phyloP scores from a whole-genome alignment of 1,139 yeast species.

The Hyphopichia buzzinii region DNA sequence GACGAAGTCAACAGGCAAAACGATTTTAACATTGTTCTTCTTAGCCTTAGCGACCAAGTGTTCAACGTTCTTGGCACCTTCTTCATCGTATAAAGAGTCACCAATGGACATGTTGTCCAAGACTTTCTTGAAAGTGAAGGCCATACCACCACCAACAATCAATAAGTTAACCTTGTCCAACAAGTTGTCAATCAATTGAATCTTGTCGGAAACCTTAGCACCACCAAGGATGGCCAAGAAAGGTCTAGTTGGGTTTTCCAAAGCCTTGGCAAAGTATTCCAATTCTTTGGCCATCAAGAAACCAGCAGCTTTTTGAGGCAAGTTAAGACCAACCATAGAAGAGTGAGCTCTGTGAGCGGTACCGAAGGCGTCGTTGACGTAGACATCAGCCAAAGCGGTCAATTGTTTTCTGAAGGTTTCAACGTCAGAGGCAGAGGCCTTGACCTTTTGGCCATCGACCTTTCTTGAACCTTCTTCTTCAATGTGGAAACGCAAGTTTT shows the following conservation, averaged over 20 bases:
- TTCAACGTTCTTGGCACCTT: constrained; percentile 91
- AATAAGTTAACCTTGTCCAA: constrained; percentile 89
- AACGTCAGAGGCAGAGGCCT: constrained; percentile 83
- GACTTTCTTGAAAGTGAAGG: constrained; percentile 95
- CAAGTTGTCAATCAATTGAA: constrained; percentile 94
- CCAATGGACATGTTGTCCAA: constrained; percentile 83
- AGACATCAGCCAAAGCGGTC: constrained; percentile 89
- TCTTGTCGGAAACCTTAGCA: constrained; percentile 97
- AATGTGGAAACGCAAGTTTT: constrained; percentile 95
- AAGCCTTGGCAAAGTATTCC: constrained; percentile 93
- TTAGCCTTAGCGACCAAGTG: constrained; percentile 90
- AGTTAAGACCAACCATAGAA: constrained; percentile 93
- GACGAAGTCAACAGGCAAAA: constrained; percentile 89
- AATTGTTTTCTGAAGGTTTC: constrained; percentile 81
- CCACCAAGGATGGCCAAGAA: constrained; percentile 98
- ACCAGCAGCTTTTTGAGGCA: constrained; percentile 94
- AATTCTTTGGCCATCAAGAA: constrained; percentile 96
- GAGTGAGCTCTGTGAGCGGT: constrained; percentile 99
- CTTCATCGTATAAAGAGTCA: constrained; percentile 84
- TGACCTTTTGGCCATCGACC: constrained; percentile 83
- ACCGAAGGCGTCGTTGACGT: constrained; percentile 96
- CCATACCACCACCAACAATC: constrained; percentile 99
- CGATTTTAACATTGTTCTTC: constrained; percentile 86
- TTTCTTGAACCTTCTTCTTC: constrained; percentile 91
- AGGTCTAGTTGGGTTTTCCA: constrained; percentile 95